These are phyloP conservation scores for Leishmania amazonensis DNA, from an alignment of 208 protist genomes.

Conservation along the genomic window DNA sequence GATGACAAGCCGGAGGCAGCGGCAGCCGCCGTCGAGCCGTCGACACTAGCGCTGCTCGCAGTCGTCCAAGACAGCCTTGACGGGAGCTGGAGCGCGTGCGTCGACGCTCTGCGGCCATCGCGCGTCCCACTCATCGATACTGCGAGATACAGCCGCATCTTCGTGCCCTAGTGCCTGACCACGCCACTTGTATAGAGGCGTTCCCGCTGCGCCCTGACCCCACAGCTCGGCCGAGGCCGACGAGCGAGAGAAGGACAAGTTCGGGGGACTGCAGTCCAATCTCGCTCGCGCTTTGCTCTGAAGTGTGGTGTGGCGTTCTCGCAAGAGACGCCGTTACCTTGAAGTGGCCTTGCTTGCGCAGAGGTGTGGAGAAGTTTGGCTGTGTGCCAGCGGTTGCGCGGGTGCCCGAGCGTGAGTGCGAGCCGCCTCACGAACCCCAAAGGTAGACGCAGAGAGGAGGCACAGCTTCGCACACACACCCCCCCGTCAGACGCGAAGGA, in stretches of 20 bases:
- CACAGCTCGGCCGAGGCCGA: background rate
- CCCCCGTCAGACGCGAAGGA: background rate
- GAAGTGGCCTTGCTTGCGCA: too few relatives aligned
- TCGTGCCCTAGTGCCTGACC: too few relatives aligned
- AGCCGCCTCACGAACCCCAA: background rate
- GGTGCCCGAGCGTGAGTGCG: background rate
- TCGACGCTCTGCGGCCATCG: background rate
- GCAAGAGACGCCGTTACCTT: too few relatives aligned
- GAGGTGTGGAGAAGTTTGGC: background rate
- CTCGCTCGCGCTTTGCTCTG: background rate
- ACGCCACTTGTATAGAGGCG: too few relatives aligned
- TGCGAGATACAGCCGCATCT: background rate
- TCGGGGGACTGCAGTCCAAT: background rate
- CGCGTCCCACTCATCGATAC: background rate
- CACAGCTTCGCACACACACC: background rate
- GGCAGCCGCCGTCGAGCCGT: background rate
- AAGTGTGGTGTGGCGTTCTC: too few relatives aligned
- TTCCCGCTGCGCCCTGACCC: background rate
- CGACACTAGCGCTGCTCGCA: background rate
- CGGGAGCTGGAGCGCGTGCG: background rate
- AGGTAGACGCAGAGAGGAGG: background rate
- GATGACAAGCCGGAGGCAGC: background rate
- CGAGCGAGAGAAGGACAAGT: background rate
- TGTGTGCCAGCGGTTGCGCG: background rate
- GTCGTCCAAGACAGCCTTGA: background rate